Conservation (phyloP, 2,329 filamentous ascomycete species). For the Ophiocordyceps camponoti-saundersi region DNA sequence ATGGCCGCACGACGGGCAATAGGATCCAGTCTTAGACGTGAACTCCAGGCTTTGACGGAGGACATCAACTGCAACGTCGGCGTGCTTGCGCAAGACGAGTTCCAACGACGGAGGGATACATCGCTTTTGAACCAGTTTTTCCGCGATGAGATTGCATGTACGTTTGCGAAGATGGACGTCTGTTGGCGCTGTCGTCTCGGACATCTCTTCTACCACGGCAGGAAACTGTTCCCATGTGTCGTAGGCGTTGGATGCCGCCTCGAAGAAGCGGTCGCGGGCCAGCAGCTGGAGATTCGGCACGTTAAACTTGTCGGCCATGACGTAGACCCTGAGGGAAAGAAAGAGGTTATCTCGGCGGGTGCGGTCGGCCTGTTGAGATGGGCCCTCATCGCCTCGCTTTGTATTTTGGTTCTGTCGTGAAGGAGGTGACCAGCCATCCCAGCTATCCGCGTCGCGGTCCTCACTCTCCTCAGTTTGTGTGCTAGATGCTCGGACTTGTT, state of each 20-base stretch:
- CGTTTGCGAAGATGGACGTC: conserved; percentile 8
- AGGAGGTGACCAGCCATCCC: no score
- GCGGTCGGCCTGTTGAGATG: conserved; percentile 1
- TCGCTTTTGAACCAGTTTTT: background rate
- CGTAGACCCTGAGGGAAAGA: conserved; percentile 11
- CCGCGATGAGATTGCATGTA: conserved; percentile 6
- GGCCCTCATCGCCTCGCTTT: background rate
- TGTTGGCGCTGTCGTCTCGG: conserved; percentile 3
- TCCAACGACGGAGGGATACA: conserved; percentile 2
- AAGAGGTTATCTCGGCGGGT: conserved; percentile 2
- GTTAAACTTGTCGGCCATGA: conserved; percentile 19
- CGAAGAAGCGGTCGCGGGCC: conserved; percentile 13
- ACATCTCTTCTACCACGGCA: conserved; percentile 10
- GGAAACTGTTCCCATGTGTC: conserved; percentile 5
- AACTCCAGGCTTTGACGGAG: conserved; percentile 1
- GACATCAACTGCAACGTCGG: conserved; percentile 6
- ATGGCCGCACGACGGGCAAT: no score
- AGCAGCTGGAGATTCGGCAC: conserved; percentile 13
- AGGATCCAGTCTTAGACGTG: no score
- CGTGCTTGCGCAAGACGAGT: conserved; percentile 8
- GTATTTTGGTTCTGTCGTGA: background rate
- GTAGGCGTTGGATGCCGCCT: conserved; percentile 5
- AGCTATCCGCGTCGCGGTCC: no score
- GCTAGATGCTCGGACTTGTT: no score
- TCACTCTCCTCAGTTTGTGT: no score